Percentiles rank a stretch among this genome's conserved stretches.
Evolutionary conservation across 2,329 filamentous ascomycete species (phyloP).

Genomic region (Diaporthe vaccinii): DNA sequence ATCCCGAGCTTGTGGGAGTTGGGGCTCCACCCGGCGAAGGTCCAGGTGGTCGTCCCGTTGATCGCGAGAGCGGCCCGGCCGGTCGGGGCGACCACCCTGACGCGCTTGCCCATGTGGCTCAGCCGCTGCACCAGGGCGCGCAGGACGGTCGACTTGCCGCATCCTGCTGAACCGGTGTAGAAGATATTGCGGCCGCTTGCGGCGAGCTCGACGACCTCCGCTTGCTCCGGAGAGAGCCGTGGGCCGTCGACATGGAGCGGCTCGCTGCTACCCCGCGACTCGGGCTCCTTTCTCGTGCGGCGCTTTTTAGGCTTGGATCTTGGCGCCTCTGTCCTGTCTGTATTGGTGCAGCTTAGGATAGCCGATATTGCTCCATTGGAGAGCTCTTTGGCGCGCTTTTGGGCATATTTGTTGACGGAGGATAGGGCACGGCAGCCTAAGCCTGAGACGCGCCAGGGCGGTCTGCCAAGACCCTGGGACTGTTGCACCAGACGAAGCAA

Average conservation of each 20-base stretch:
- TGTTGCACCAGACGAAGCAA: background rate
- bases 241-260: conserved; percentile 42
- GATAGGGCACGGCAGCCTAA: background rate
- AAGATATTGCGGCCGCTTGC: conserved; percentile 69
- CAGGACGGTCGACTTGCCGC: conserved; percentile 70
- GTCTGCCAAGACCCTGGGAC: background rate
- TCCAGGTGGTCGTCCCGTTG: conserved; percentile 68
- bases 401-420: background rate
- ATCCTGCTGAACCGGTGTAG: conserved; percentile 74
- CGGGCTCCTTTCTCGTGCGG: background rate
- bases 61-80: conserved; percentile 71
- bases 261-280: background rate
- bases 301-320: no score
- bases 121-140: conserved; percentile 61
- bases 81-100: conserved; percentile 70
- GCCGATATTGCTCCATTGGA: background rate
- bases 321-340: no score
- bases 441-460: no score
- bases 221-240: conserved; percentile 61
- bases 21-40: conserved; percentile 69
- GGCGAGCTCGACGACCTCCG: conserved; percentile 64
- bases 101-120: conserved; percentile 49
- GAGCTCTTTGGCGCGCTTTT: background rate
- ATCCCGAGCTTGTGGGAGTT: conserved; percentile 58
- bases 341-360: background rate